Evolutionary conservation across 2,329 filamentous ascomycete genomes (phyloP).

Genomic region (Aspergillus costaricaensis): DNA sequence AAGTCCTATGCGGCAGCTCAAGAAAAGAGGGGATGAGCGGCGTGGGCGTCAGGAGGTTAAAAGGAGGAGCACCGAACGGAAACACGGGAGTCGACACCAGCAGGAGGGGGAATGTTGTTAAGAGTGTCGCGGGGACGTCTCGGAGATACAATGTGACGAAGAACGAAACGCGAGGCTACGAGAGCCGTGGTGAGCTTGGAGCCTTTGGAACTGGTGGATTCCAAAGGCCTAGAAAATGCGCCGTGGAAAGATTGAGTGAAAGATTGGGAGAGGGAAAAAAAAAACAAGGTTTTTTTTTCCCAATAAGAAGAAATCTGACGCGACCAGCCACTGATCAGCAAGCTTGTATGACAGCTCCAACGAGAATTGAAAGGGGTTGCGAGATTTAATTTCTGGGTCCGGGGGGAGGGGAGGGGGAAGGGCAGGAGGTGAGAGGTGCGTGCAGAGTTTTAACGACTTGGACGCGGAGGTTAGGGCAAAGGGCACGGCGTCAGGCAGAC

Average conservation of each 20-base stretch:
- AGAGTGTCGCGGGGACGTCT: conserved; percentile 48
- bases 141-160: conserved; percentile 48
- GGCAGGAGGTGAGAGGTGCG: conserved; percentile 15
- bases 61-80: conserved; percentile 42
- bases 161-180: conserved; percentile 33
- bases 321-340: conserved; percentile 20
- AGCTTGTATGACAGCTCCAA: conserved; percentile 1
- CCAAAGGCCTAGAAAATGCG: conserved; percentile 38
- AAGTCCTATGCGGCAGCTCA: conserved; percentile 99
- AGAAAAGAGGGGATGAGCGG: conserved; percentile 60
- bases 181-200: conserved; percentile 41
- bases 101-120: conserved; percentile 51
- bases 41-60: conserved; percentile 37
- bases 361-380: conserved; percentile 8
- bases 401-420: neutral
- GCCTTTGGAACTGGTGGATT: conserved; percentile 40
- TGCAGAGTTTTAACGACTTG: conserved; percentile 24
- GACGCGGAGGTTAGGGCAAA: conserved; percentile 27
- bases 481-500: conserved; percentile 25
- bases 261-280: conserved; percentile 12
- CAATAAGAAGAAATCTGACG: conserved; percentile 16
- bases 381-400: conserved; percentile 19
- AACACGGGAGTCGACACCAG: conserved; percentile 31
- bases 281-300: conserved; percentile 17
- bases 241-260: neutral